Evolutionary conservation across 73 alveolate genomes (phyloP).

Genomic region (Paramecium sexaurelia): DNA sequence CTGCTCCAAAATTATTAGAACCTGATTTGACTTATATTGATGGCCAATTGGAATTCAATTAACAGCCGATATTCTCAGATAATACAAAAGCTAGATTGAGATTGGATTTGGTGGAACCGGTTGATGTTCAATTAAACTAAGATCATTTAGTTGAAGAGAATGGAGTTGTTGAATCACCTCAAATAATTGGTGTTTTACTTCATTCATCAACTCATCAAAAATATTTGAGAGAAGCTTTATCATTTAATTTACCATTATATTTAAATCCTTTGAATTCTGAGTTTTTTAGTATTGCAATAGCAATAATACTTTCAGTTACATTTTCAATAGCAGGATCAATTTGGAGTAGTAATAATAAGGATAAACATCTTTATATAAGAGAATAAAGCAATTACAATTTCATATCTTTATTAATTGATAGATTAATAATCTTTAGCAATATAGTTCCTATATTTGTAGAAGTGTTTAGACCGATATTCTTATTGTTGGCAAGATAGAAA

Average conservation of each 20-base stretch:
- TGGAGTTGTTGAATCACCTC: conserved; percentile 34
- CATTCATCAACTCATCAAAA: neutral
- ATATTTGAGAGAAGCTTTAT: conserved; percentile 27
- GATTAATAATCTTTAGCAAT: neutral
- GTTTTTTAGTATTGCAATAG: neutral
- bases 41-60: conserved; percentile 4
- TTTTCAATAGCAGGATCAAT: conserved; percentile 40
- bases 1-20: conserved; percentile 20
- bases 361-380: neutral
- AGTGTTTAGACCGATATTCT: conserved; percentile 39
- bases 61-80: conserved; percentile 20
- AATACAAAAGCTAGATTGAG: conserved; percentile 28
- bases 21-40: conserved; percentile 4
- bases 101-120: conserved; percentile 47
- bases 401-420: neutral
- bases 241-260: conserved; percentile 31
- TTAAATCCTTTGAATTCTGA: conserved; percentile 49
- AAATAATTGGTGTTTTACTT: neutral
- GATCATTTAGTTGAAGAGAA: conserved; percentile 11
- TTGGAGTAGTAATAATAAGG: neutral
- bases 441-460: conserved; percentile 40
- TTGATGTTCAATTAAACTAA: neutral
- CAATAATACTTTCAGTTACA: neutral
- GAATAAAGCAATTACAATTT: neutral
- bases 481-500: neutral